Evolutionary conservation across 176 grass and related monocot species (phyloP).

Genomic region (Carex pumila): DNA sequence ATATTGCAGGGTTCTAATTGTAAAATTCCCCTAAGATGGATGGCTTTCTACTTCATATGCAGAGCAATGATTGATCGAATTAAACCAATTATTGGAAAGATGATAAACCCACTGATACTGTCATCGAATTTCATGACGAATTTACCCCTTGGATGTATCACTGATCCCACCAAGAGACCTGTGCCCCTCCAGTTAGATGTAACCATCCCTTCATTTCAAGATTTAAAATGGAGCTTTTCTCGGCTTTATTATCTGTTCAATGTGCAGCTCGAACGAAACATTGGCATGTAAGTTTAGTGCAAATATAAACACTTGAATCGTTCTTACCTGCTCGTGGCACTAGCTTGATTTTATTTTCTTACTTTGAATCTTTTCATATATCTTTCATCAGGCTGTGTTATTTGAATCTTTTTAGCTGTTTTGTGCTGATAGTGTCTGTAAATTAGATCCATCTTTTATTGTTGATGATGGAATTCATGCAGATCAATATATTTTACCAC

Average conservation of each 20-base stretch:
- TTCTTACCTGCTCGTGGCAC: conserved; percentile 14
- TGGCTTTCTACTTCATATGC: conserved; percentile 46
- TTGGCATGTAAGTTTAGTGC: conserved; percentile 71
- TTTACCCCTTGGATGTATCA: conserved; percentile 79
- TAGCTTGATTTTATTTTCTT: conserved; percentile 26
- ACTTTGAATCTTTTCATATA: conserved; percentile 11
- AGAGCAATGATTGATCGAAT: conserved; percentile 36
- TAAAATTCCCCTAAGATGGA: conserved; percentile 31
- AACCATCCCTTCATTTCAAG: conserved; percentile 53
- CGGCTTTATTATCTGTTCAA: conserved; percentile 93
- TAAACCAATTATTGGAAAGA: conserved; percentile 24
- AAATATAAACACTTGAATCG: conserved; percentile 24
- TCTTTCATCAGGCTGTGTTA: conserved; percentile 8
- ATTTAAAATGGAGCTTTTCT: conserved; percentile 82
- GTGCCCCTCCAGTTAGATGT: conserved; percentile 76
- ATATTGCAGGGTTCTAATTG: conserved; percentile 53
- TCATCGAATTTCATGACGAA: conserved; percentile 33
- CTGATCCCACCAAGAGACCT: conserved; percentile 60
- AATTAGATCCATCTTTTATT: neutral
- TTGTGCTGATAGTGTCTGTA: neutral
- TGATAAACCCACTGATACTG: conserved; percentile 25
- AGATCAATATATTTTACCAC: neutral
- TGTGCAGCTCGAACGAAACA: conserved; percentile 89
- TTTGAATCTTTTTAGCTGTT: neutral
- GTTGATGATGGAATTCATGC: neutral